Base-by-base conservation (phyloP, 495 filamentous ascomycete genomes). In the Penicillium cosmopolitanum region DNA sequence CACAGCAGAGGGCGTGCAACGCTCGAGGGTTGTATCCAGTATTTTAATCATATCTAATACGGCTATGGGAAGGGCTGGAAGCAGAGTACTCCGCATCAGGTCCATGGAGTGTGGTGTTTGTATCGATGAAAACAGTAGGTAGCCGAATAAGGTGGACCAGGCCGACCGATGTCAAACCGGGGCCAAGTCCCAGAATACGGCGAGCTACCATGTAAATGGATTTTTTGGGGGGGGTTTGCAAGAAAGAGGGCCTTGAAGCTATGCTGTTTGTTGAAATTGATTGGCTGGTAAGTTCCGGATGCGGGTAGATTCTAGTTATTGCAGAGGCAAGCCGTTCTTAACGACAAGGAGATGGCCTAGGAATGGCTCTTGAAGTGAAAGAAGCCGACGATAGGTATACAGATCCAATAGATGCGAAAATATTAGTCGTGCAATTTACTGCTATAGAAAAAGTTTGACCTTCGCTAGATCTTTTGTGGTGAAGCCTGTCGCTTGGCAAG, bases 91-190 rank as follows among this genome's bases (percentile, higher is more conserved):
- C 51, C 34, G 51, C 18, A 58, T 51, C 34, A 15, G 16, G 53
- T 40, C 12, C 23, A 55, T 2, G 33, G 53, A 21, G n/a, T 25
- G 34, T 36, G 58, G 51, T 58, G 42, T 47, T 15, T 18, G 46
- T 46, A 21, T 54, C 42, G 33, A 65, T 43, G 65, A 44, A 67
- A 67, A 57, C 65, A 57, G 65, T 48, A 53, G 18, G 36, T 51
- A n/a, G 33, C 35, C 23, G 23, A 6, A n/a, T 35, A 8, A 16
- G 42, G n/a, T 38, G 35, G 35, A 4, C 35, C 11, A 11, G 35
- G 3, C 35, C 3, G 35, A 8, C 13, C 35, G 13, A 8, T 11
- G 35, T 15, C 35, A 38, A 15, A 38, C 13, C 1, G 35, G 35
- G 10, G 13, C 10, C 35, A 12, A 38, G 35, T 12, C 10, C 35